A percentile compares a stretch with the other conserved stretches of the same genome.
These are phyloP conservation scores for Trichoderma sp. DNA, from an alignment of 2,329 filamentous ascomycete species.

Conservation along the genomic window DNA sequence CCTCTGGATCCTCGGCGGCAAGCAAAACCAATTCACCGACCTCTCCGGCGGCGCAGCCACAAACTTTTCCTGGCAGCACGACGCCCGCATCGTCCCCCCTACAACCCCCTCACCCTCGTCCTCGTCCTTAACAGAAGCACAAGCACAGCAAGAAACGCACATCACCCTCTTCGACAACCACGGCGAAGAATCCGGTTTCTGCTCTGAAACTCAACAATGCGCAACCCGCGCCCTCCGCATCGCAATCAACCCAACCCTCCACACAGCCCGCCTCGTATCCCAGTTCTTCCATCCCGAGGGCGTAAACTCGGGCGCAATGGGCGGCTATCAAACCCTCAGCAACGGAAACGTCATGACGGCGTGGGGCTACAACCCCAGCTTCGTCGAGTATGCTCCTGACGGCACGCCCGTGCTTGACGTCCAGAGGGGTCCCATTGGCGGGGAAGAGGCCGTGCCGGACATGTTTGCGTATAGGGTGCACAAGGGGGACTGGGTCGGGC, in stretches of 20 bases:
- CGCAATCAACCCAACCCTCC: slow-evolving; percentile 1
- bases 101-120: background rate
- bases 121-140: too few species aligned
- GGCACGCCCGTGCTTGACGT: slow-evolving; percentile 9
- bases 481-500: slow-evolving; percentile 4
- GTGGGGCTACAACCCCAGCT: slow-evolving; percentile 10
- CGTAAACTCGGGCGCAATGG: slow-evolving; percentile 18
- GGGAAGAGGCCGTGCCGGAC: background rate
- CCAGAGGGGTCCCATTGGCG: slow-evolving; percentile 2
- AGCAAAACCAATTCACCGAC: slow-evolving; percentile 5
- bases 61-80: slow-evolving; percentile 18
- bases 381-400: slow-evolving; percentile 11
- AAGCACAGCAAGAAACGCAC: background rate
- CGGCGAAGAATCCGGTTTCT: slow-evolving; percentile 1
- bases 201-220: background rate
- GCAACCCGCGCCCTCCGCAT: slow-evolving; percentile 6
- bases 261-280: background rate
- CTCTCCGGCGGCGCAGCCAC: slow-evolving; percentile 16
- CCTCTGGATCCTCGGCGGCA: slow-evolving; percentile 19
- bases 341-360: slow-evolving; percentile 10
- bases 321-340: background rate
- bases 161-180: slow-evolving; percentile 22
- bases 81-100: slow-evolving; percentile 9
- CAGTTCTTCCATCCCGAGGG: slow-evolving; percentile 7
- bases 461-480: slow-evolving; percentile 22